Percentiles rank a stretch among this genome's conserved stretches.
These are phyloP conservation scores for Amylocarpus encephaloides DNA, from an alignment of 2,329 filamentous ascomycete genomes.

Conservation along the genomic window DNA sequence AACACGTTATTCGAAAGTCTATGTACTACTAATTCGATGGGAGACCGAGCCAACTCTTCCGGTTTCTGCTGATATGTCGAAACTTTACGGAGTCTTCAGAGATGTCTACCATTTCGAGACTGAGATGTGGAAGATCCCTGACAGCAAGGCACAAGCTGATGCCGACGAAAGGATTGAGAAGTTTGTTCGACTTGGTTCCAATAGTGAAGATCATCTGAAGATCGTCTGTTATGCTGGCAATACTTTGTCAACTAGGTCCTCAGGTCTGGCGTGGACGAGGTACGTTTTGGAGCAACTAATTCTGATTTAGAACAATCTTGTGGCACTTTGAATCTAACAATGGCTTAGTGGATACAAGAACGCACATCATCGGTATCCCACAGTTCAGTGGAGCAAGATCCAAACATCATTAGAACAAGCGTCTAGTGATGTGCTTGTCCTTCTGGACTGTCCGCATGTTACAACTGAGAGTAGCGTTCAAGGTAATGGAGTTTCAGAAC, in stretches of 20 bases:
- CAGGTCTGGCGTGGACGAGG: constrained; percentile 18
- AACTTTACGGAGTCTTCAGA: constrained; percentile 16
- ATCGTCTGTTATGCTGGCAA: constrained; percentile 23
- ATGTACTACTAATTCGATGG: constrained; percentile 22
- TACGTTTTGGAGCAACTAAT: background rate
- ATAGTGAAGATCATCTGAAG: constrained; percentile 19
- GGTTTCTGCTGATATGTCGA: constrained; percentile 12
- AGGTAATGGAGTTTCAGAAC: constrained; percentile 16
- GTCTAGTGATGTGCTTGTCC: constrained; percentile 16
- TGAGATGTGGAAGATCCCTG: constrained; percentile 19
- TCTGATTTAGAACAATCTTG: background rate
- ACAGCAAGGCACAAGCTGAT: constrained; percentile 8
- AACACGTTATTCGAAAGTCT: constrained; percentile 17
- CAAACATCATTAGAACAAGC: constrained; percentile 16
- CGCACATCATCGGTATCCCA: constrained; percentile 6
- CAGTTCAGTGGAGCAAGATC: constrained; percentile 16
- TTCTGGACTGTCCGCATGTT: constrained; percentile 18
- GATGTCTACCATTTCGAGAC: constrained; percentile 20
- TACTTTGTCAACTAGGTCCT: constrained; percentile 8
- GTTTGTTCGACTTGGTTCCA: constrained; percentile 13
- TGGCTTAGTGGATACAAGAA: constrained; percentile 3
- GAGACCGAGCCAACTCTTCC: constrained; percentile 12
- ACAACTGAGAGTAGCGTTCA: constrained; percentile 2
- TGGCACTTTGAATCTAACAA: background rate
- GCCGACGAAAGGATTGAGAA: constrained; percentile 14